Conservation (phyloP, 768 basidiomycete genomes). For the Psilocybe sp. region DNA sequence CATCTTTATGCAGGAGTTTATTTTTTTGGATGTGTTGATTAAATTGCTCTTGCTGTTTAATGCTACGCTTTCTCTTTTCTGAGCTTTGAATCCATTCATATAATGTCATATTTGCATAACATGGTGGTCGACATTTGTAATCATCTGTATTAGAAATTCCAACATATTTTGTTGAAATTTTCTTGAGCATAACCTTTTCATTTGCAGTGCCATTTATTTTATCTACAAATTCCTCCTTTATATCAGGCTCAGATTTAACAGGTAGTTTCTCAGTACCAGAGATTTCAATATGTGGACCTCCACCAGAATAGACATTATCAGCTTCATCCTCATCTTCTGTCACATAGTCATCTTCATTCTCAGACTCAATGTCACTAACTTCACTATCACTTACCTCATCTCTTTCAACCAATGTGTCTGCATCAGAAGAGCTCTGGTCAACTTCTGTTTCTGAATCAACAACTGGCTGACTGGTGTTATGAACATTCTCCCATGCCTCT, state of each 20-base stretch:
- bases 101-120: slow-evolving; percentile 14
- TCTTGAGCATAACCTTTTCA: slow-evolving; percentile 20
- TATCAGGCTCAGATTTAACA: not conserved
- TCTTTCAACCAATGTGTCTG: not conserved
- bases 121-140: slow-evolving; percentile 25
- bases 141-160: slow-evolving; percentile 26
- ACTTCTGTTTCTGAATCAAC: too few species aligned
- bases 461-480: too few species aligned
- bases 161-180: slow-evolving; percentile 13
- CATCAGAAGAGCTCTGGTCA: too few species aligned
- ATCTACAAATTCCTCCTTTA: slow-evolving; percentile 6
- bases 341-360: slow-evolving; percentile 20
- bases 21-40: too few species aligned
- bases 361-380: slow-evolving; percentile 23
- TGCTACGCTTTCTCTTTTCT: too few species aligned
- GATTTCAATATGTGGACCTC: not conserved
- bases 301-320: slow-evolving; percentile 20
- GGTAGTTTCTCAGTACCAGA: too few species aligned
- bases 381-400: slow-evolving; percentile 13
- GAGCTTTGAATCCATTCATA: slow-evolving; percentile 24
- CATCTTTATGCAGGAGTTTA: too few species aligned
- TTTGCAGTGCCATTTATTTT: not conserved
- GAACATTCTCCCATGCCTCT: too few species aligned
- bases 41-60: too few species aligned
- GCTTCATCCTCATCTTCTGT: slow-evolving; percentile 21